phyloP scores from a whole-genome alignment of 345 rosid species.

The Garcia nutans region DNA sequence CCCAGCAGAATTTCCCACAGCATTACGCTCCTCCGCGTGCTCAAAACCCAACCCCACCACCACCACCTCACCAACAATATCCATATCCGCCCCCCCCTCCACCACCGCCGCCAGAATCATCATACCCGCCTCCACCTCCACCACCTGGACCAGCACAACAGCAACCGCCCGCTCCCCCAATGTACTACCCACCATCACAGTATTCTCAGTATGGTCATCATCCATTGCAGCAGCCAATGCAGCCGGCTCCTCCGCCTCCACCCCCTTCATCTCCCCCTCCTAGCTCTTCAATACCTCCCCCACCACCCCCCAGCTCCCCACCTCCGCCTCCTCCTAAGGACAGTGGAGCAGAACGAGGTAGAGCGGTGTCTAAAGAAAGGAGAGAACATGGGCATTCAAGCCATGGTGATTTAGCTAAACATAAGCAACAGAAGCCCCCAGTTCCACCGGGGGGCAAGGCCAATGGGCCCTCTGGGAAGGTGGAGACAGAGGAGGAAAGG shows the following conservation, averaged over 20 bases:
- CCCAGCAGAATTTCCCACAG: slow-evolving; percentile 28
- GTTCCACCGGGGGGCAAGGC: slow-evolving; percentile 38
- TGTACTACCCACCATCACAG: slow-evolving; percentile 55
- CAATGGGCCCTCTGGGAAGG: slow-evolving; percentile 47
- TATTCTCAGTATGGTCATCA: slow-evolving; percentile 54
- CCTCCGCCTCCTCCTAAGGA: slow-evolving; percentile 78
- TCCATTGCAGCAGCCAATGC: slow-evolving; percentile 44
- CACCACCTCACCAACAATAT: slow-evolving; percentile 62
- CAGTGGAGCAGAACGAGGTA: slow-evolving; percentile 41
- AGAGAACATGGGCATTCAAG: slow-evolving; percentile 49
- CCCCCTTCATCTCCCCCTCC: slow-evolving; percentile 62
- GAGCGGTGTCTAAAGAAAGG: slow-evolving; percentile 37
- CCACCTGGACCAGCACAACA: slow-evolving; percentile 36
- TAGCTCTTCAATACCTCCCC: slow-evolving; percentile 55
- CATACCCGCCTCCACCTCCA: slow-evolving; percentile 55
- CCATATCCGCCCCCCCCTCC: slow-evolving; percentile 65
- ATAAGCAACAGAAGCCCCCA: slow-evolving; percentile 42
- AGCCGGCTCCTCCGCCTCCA: slow-evolving; percentile 49
- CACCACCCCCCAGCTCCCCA: slow-evolving; percentile 92
- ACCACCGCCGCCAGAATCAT: slow-evolving; percentile 56
- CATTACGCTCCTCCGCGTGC: slow-evolving; percentile 32
- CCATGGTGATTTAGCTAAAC: slow-evolving; percentile 35
- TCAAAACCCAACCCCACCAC: slow-evolving; percentile 42
- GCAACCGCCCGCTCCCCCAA: slow-evolving; percentile 29
- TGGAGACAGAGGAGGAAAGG: slow-evolving; percentile 92